A percentile compares a stretch with the other conserved stretches of the same genome.
These are phyloP conservation scores for Phlyctochytrium planicorne DNA, from an alignment of 192 early-diverging fungal genomes.

Conservation along the genomic window DNA sequence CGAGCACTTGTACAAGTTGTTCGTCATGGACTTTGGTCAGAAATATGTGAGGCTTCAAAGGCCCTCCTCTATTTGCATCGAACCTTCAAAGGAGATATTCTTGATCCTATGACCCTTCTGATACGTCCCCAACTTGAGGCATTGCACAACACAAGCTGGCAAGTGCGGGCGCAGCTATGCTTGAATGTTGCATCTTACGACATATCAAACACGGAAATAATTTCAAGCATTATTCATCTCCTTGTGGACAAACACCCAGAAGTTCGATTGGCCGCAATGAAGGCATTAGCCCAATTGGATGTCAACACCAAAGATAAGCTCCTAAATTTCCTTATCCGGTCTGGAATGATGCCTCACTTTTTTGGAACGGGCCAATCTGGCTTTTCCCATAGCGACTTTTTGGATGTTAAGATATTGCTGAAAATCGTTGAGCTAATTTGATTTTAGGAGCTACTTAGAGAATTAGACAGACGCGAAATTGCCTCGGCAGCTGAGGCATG, in stretches of 20 bases:
- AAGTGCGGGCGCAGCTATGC: slow-evolving; percentile 36
- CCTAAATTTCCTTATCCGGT: slow-evolving; percentile 27
- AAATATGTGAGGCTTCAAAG: slow-evolving; percentile 43
- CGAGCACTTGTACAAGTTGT: slow-evolving; percentile 30
- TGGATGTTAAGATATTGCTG: too few species aligned
- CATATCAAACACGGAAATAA: slow-evolving; percentile 19
- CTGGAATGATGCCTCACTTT: slow-evolving; percentile 32
- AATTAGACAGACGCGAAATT: slow-evolving; percentile 10
- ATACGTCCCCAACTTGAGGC: slow-evolving; percentile 38
- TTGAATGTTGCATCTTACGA: slow-evolving; percentile 33
- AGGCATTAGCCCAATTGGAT: slow-evolving; percentile 31
- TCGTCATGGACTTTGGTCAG: slow-evolving; percentile 31
- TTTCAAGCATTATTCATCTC: slow-evolving; percentile 25
- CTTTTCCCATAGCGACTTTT: too few species aligned
- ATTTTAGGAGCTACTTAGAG: slow-evolving; percentile 13
- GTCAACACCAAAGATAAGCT: slow-evolving; percentile 32
- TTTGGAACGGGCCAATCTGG: too few species aligned
- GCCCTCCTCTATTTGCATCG: slow-evolving; percentile 40
- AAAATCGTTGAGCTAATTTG: neutral
- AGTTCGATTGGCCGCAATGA: slow-evolving; percentile 35
- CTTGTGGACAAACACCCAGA: slow-evolving; percentile 32
- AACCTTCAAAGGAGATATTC: slow-evolving; percentile 42
- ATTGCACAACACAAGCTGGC: slow-evolving; percentile 35
- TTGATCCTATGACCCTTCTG: slow-evolving; percentile 33
- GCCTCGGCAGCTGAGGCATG: slow-evolving; percentile 12